Evolutionary conservation across 2,329 filamentous ascomycete genomes (phyloP).

Genomic region (Cadophora sp.): DNA sequence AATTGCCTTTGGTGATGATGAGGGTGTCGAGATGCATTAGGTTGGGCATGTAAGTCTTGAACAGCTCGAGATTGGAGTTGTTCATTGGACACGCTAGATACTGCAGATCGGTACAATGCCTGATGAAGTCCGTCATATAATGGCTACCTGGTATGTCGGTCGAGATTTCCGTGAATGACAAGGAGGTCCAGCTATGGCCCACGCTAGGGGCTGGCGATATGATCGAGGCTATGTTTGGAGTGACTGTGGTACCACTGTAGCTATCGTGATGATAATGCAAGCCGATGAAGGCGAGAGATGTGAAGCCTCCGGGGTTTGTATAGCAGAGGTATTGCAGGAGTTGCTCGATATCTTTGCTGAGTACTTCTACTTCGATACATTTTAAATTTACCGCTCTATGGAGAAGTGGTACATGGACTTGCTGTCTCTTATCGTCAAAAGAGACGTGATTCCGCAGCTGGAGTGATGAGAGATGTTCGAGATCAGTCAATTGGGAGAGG

Average conservation of each 20-base stretch:
- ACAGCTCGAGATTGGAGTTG: constrained; percentile 1
- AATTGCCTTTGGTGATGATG: constrained; percentile 13
- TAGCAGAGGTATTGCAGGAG: background rate
- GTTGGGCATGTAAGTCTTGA: constrained; percentile 3
- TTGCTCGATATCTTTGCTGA: background rate
- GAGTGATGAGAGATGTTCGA: background rate
- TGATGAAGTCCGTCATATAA: constrained; percentile 5
- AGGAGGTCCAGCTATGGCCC: background rate
- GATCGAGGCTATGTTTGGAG: background rate
- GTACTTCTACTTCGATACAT: background rate
- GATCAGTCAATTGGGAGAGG: constrained; percentile 6
- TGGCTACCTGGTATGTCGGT: background rate
- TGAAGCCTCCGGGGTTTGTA: background rate
- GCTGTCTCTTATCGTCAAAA: background rate
- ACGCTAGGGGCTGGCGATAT: background rate
- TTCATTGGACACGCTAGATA: constrained; percentile 12
- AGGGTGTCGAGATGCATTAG: constrained; percentile 2
- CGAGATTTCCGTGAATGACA: background rate
- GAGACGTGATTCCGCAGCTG: background rate
- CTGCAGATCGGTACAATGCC: background rate
- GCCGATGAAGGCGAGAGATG: constrained; percentile 1
- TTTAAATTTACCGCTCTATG: background rate
- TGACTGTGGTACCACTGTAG: background rate
- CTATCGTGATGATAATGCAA: background rate
- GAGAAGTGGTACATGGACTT: background rate